phyloP scores from a whole-genome alignment of 768 basidiomycete species.

The Agaricus bisporus region DNA sequence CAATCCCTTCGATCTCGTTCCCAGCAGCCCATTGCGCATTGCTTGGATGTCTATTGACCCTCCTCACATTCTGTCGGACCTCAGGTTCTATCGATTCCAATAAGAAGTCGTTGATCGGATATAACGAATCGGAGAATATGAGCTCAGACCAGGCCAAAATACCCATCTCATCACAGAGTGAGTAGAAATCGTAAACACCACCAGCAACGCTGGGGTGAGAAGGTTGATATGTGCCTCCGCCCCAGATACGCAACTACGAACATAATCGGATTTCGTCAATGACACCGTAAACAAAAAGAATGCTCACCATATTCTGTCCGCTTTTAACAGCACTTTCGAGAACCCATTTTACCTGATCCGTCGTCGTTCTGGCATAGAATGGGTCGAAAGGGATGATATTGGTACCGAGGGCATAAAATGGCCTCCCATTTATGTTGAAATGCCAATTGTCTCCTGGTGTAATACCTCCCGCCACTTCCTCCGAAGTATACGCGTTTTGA shows the following conservation, averaged over 20 bases:
- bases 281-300: background rate
- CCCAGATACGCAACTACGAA: constrained; percentile 50
- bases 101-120: constrained; percentile 49
- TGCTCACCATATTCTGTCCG: constrained; percentile 54
- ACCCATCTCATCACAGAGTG: constrained; percentile 52
- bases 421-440: constrained; percentile 52
- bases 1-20: constrained; percentile 56
- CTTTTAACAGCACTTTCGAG: constrained; percentile 47
- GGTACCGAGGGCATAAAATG: constrained; percentile 49
- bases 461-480: constrained; percentile 43
- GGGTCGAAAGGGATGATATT: constrained; percentile 60
- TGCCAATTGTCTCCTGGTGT: constrained; percentile 58
- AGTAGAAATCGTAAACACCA: constrained; percentile 52
- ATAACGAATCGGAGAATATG: constrained; percentile 52
- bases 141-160: constrained; percentile 59
- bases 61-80: constrained; percentile 49
- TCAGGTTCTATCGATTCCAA: constrained; percentile 47
- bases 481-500: constrained; percentile 39
- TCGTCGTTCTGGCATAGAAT: constrained; percentile 46
- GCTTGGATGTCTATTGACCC: constrained; percentile 51
- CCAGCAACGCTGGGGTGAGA: constrained; percentile 30
- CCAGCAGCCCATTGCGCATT: constrained; percentile 56
- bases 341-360: constrained; percentile 48
- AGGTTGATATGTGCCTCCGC: constrained; percentile 49
- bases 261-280: background rate